These are phyloP conservation scores for Fusarium sp. DNA, from an alignment of 2,329 filamentous ascomycete species.

Conservation along the genomic window DNA sequence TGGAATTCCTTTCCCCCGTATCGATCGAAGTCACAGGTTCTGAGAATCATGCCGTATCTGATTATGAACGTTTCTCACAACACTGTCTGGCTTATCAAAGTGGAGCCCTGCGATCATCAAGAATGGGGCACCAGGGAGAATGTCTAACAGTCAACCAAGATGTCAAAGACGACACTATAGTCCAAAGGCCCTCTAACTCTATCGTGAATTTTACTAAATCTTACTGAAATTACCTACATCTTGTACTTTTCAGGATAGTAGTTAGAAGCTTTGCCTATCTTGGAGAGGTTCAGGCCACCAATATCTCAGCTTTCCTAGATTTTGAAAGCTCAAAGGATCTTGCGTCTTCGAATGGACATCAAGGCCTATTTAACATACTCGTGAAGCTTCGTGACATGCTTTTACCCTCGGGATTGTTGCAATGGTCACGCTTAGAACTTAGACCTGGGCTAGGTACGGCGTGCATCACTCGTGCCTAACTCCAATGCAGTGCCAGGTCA, in stretches of 20 bases:
- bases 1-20: too few relatives aligned
- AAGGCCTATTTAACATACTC: background rate
- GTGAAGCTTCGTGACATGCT: background rate
- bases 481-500: background rate
- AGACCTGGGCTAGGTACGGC: background rate
- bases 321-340: background rate
- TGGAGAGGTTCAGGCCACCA: background rate
- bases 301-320: background rate
- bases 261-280: background rate
- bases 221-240: background rate
- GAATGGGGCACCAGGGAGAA: background rate
- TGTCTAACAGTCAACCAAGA: background rate
- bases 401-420: background rate
- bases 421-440: background rate
- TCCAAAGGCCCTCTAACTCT: too few relatives aligned
- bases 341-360: too few relatives aligned
- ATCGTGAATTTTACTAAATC: background rate
- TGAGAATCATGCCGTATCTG: background rate
- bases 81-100: background rate
- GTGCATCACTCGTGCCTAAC: background rate
- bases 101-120: background rate
- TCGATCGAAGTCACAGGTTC: background rate
- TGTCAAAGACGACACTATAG: background rate
- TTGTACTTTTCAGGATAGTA: background rate
- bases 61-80: background rate